A percentile compares a stretch with the other conserved stretches of the same genome.
phyloP scores from a whole-genome alignment of 2,329 filamentous ascomycete species.

The Hortaea sp. region DNA sequence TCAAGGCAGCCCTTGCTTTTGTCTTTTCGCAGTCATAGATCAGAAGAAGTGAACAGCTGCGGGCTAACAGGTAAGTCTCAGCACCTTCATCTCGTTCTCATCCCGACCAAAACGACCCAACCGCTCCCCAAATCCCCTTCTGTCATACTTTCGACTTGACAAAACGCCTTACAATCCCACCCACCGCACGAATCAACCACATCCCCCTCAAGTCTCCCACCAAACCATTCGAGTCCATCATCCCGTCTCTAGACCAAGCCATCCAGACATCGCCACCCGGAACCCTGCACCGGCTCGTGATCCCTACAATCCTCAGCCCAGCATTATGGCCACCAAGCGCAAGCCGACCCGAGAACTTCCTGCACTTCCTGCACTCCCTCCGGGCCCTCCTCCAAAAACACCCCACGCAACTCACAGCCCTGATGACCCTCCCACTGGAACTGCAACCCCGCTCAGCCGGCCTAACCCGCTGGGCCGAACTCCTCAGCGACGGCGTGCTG shows the following conservation, averaged over 20 bases:
- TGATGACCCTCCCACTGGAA: constrained; percentile 69
- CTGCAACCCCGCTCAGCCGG: constrained; percentile 68
- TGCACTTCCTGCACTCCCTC: constrained; percentile 73
- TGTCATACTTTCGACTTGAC: constrained; percentile 45
- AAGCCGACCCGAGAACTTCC: constrained; percentile 59
- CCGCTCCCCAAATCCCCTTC: constrained; percentile 26
- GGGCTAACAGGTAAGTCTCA: constrained; percentile 15
- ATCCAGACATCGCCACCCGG: constrained; percentile 49
- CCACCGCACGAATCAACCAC: constrained; percentile 32
- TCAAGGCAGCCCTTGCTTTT: background rate
- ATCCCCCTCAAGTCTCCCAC: constrained; percentile 54
- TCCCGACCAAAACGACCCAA: constrained; percentile 4
- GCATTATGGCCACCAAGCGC: constrained; percentile 63
- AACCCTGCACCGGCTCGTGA: constrained; percentile 66
- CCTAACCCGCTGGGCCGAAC: constrained; percentile 75
- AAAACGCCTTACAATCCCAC: constrained; percentile 36
- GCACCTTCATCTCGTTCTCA: constrained; percentile 17
- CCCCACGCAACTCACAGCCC: constrained; percentile 53
- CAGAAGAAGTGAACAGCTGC: background rate
- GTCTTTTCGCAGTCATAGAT: background rate
- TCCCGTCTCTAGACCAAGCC: constrained; percentile 47
- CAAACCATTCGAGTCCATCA: constrained; percentile 52
- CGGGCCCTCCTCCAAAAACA: constrained; percentile 64
- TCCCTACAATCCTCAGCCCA: constrained; percentile 83
- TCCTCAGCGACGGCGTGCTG: constrained; percentile 73